These are phyloP conservation scores for Nicotiana obtusifolia DNA, from an alignment of 257 asterid species.

Conservation along the genomic window DNA sequence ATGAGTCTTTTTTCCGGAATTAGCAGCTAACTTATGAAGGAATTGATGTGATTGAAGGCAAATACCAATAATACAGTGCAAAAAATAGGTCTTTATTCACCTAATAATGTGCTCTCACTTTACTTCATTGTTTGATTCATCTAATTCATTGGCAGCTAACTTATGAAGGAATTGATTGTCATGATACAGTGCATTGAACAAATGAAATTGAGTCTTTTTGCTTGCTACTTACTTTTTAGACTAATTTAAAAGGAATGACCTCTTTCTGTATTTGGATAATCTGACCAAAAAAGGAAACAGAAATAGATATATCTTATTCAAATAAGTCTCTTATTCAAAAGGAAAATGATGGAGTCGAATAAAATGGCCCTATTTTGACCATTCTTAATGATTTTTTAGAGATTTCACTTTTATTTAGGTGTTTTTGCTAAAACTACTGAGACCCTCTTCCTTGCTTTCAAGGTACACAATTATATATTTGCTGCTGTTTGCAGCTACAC, in stretches of 20 bases:
- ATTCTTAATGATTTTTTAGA: neutral
- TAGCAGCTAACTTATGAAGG: neutral
- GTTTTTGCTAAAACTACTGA: neutral
- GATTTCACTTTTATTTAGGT: neutral
- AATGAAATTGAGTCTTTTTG: neutral
- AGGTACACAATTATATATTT: slow-evolving; percentile 68
- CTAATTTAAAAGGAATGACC: neutral
- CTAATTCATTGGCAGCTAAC: neutral
- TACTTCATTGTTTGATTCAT: neutral
- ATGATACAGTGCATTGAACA: neutral
- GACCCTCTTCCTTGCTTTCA: slow-evolving; percentile 18
- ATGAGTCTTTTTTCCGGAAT: neutral
- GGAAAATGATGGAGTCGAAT: neutral
- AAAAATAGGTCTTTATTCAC: neutral
- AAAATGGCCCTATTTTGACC: neutral
- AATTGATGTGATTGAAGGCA: neutral
- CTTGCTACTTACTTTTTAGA: neutral
- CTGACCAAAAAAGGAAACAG: neutral
- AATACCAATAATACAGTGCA: too few species aligned
- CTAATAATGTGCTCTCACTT: neutral
- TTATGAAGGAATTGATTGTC: neutral
- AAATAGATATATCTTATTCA: neutral
- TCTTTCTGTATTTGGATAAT: neutral
- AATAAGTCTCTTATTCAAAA: neutral
- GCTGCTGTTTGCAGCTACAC: slow-evolving; percentile 56